A percentile compares a stretch with the other conserved stretches of the same genome.
Conservation (phyloP, 208 protist species). For the Kentomonas sorsogonicus region DNA sequence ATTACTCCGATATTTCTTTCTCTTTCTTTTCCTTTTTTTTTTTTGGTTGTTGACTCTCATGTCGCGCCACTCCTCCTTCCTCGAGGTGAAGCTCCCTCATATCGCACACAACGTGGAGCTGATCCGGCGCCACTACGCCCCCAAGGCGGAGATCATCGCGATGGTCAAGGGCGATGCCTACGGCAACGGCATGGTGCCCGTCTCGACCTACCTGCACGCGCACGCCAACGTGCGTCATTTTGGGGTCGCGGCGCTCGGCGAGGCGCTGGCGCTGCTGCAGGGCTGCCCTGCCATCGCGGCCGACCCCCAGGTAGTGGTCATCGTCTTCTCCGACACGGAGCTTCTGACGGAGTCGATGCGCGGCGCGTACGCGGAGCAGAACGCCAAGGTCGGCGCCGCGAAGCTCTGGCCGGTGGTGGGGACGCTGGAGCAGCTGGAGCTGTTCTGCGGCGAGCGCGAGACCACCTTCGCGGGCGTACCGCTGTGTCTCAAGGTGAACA, state of each 20-base stretch:
- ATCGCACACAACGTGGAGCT: conserved; percentile 38
- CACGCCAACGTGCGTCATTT: conserved; percentile 26
- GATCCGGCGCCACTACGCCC: conserved; percentile 33
- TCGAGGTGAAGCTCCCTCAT: conserved; percentile 33
- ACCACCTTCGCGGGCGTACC: conserved; percentile 33
- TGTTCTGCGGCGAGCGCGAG: conserved; percentile 26
- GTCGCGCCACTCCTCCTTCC: conserved; percentile 42
- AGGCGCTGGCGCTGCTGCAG: conserved; percentile 35
- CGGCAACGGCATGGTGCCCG: conserved; percentile 36
- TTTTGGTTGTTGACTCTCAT: conserved; percentile 9
- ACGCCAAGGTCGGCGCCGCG: conserved; percentile 21
- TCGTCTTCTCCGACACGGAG: conserved; percentile 53
- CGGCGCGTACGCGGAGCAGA: conserved; percentile 29
- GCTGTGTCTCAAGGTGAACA: conserved; percentile 48
- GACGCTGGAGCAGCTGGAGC: conserved; percentile 24
- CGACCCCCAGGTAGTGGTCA: conserved; percentile 14
- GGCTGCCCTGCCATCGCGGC: conserved; percentile 12
- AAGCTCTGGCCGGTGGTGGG: conserved; percentile 31
- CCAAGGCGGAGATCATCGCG: conserved; percentile 34
- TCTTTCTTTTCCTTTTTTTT: conserved; percentile 3
- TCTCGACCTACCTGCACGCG: conserved; percentile 33
- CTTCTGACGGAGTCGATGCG: conserved; percentile 33
- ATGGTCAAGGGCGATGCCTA: conserved; percentile 60
- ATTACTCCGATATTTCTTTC: no score
- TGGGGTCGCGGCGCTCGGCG: conserved; percentile 45